Evolutionary conservation across 148 eudicot species (phyloP), one percentile per base, ranked within the genome.

Genomic region (Rhododendron simsii): DNA sequence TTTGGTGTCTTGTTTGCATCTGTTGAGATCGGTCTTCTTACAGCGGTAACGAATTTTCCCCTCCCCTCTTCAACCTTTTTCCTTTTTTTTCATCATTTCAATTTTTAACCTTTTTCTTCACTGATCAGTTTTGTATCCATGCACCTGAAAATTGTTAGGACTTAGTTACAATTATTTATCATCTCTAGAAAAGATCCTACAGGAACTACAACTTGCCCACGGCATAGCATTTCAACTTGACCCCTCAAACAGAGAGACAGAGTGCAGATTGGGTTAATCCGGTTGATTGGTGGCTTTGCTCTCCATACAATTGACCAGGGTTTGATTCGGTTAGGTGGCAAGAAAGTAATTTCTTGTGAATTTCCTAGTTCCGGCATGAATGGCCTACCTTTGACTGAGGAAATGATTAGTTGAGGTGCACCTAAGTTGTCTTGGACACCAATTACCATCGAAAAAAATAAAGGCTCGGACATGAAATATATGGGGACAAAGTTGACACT

Each of bases 1-100:
- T 76, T 91, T 26, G 93, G 93, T 2, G 93, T 91, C 30, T 73
- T 90, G 86, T 91, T 91, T 86, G 86, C 81, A 10, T 90, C 92
- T 0, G 90, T 91, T 21, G 92, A 91, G 84, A 90, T 90, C 26
- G 93, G 93, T 44, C 91, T 91, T 69, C 85, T 90, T 0, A 47
- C 55, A 3, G 93, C 91, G 89, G 93, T 91, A 91, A 23, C 12
- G 23, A 63, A 63, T 7, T 23, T 63, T n/a, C 69, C 67, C 37
- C 11, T 44, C 18, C 33, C 3, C 18, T 1, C 0, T 33, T 44
- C 30, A 41, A 41, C 1, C 45, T 41, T 41, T 41, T 41, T 41
- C 1, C 1, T 1, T 0, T 41, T 41, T 41, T 5, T 41, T 41
- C 8, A 41, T 41, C 45, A 41, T 41, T 41, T 41, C 45, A 41